Evolutionary conservation across 192 early-diverging fungal species (phyloP), one percentile per base, ranked within the genome.

Genomic region (Podila epigama): DNA sequence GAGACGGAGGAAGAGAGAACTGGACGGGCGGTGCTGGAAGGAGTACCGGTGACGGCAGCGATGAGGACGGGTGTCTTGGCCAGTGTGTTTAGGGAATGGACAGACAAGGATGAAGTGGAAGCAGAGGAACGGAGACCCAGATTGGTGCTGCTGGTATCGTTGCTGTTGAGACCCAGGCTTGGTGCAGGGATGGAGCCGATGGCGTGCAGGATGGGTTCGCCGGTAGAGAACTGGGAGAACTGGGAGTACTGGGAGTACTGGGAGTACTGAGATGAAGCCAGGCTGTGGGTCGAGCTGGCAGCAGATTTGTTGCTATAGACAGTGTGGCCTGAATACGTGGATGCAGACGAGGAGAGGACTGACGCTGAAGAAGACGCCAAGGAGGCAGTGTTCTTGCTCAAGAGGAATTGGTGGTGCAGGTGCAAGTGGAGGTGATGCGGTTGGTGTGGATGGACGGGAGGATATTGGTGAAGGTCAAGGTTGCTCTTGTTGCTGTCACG

Each of bases 131-230:
- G n/a, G n/a, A n/a, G n/a, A n/a, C n/a, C n/a, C n/a, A n/a, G n/a
- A n/a, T n/a, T n/a, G n/a, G n/a, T n/a, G n/a, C n/a, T n/a, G n/a
- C n/a, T n/a, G n/a, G n/a, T n/a, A n/a, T n/a, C n/a, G n/a, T n/a
- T n/a, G n/a, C n/a, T n/a, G n/a, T n/a, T n/a, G n/a, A n/a, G n/a
- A n/a, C n/a, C n/a, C n/a, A n/a, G n/a, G 10, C 58, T 34, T 25
- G 58, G 22, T 13, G 39, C 58, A 75, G 64, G 72, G 64, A 75
- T 40, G 20, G 72, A 75, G 18, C 72, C 72, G 54, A 75, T 67
- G 11, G 72, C 72, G 51, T 68, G 60, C 12, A 63, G 59, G 34
- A 75, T 63, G 22, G 60, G 56, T 18, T 75, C 72, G 12, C 37
- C 36, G 12, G n/a, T n/a, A n/a, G n/a, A n/a, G n/a, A n/a, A n/a